Conservation (phyloP, 2,329 filamentous ascomycete species). For the Penicillium sp. region DNA sequence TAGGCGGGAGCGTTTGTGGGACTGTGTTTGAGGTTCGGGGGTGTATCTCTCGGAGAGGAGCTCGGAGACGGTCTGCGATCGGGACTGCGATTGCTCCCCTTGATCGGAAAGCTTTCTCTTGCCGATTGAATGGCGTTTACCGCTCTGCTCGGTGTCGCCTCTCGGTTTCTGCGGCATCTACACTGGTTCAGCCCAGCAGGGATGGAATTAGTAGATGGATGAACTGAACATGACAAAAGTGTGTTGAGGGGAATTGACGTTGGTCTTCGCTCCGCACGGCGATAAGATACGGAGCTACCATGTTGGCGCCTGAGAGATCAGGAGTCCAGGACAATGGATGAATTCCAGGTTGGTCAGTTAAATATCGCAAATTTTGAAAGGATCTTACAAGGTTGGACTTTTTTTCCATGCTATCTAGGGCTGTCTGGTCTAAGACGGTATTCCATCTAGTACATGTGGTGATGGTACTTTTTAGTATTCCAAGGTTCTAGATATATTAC, state of each 20-base stretch:
- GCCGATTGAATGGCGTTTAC: slow-evolving; percentile 45
- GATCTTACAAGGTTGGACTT: too few relatives aligned
- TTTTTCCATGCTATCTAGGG: too few relatives aligned
- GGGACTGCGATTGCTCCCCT: slow-evolving; percentile 34
- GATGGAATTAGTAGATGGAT: slow-evolving; percentile 12
- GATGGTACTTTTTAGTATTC: too few relatives aligned
- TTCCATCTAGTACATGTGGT: too few relatives aligned
- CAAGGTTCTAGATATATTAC: too few relatives aligned
- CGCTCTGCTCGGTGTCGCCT: slow-evolving; percentile 43
- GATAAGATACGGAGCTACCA: slow-evolving; percentile 24
- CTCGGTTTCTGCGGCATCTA: slow-evolving; percentile 46
- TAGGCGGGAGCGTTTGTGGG: slow-evolving; percentile 44
- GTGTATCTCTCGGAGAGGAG: slow-evolving; percentile 41
- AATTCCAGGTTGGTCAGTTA: too few relatives aligned
- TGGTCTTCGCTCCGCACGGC: slow-evolving; percentile 23
- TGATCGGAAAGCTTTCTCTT: slow-evolving; percentile 44
- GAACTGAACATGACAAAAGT: slow-evolving; percentile 10
- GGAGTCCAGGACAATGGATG: neutral
- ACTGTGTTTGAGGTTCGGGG: slow-evolving; percentile 31
- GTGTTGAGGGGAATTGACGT: slow-evolving; percentile 25
- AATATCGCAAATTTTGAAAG: too few relatives aligned
- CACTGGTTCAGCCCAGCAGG: slow-evolving; percentile 35
- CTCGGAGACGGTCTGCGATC: slow-evolving; percentile 47
- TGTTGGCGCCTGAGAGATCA: neutral
- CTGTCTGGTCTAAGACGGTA: too few relatives aligned